Evolutionary conservation across 345 rosid species (phyloP).

Genomic region (Limnanthes douglasii): DNA sequence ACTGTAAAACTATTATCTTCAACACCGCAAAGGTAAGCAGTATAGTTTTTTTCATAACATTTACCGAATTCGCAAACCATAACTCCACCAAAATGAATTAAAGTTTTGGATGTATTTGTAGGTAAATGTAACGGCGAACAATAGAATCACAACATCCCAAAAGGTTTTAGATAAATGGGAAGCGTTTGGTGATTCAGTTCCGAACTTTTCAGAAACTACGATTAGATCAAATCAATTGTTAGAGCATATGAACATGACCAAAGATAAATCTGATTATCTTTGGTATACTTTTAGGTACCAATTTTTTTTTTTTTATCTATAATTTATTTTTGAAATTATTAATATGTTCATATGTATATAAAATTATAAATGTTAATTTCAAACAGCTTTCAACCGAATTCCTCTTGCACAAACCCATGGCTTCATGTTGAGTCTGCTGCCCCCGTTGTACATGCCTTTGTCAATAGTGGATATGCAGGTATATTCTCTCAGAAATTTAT

Average conservation of each 20-base stretch:
- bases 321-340: not conserved
- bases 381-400: constrained; percentile 32
- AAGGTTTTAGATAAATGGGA: constrained; percentile 25
- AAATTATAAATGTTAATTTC: not conserved
- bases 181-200: constrained; percentile 38
- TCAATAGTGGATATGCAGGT: constrained; percentile 40
- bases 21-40: constrained; percentile 59
- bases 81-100: not conserved
- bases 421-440: constrained; percentile 45
- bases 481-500: not conserved
- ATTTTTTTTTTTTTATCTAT: not conserved
- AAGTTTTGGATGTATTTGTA: constrained; percentile 5
- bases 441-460: constrained; percentile 56
- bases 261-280: constrained; percentile 72
- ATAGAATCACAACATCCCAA: constrained; percentile 23
- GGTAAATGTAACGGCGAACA: constrained; percentile 30
- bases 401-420: constrained; percentile 36
- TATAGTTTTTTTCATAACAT: not conserved
- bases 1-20: constrained; percentile 38
- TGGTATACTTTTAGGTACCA: constrained; percentile 71
- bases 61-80: not conserved
- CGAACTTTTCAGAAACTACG: constrained; percentile 29
- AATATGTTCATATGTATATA: not conserved
- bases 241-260: constrained; percentile 65
- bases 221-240: constrained; percentile 26